Percentiles rank a stretch among this genome's conserved stretches.
Conservation (phyloP, 306 rosid genomes). For the Delonix regia region DNA sequence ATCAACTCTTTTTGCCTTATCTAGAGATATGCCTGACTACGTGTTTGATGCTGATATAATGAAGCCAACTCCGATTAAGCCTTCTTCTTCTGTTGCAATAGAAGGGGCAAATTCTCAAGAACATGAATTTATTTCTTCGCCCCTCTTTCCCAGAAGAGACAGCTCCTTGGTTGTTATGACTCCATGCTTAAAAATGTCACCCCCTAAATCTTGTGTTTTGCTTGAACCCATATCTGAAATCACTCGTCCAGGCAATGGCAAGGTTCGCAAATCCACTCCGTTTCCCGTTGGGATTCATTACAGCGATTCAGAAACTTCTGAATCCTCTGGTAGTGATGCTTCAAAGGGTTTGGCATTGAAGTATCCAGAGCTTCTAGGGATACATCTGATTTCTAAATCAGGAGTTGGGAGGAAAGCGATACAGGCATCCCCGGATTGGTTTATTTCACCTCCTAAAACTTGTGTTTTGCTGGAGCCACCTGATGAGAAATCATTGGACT, state of each 20-base stretch:
- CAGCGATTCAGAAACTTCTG: constrained; percentile 53
- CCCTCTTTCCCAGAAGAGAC: constrained; percentile 41
- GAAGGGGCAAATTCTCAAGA: constrained; percentile 42
- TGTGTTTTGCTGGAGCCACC: constrained; percentile 79
- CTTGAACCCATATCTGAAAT: constrained; percentile 80
- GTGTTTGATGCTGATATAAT: constrained; percentile 36
- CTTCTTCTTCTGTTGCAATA: constrained; percentile 41
- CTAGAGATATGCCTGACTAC: constrained; percentile 41
- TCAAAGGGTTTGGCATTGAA: constrained; percentile 56
- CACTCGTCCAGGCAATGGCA: constrained; percentile 39
- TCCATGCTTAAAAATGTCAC: constrained; percentile 82
- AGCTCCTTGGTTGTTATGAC: constrained; percentile 65
- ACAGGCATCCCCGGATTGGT: constrained; percentile 81
- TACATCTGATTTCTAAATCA: constrained; percentile 47
- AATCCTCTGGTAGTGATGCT: constrained; percentile 49
- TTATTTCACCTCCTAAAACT: constrained; percentile 84
- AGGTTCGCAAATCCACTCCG: constrained; percentile 65
- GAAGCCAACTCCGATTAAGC: constrained; percentile 54
- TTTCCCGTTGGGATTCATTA: constrained; percentile 72
- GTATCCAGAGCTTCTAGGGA: constrained; percentile 73
- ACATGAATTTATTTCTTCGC: constrained; percentile 43
- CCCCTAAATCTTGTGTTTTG: constrained; percentile 84
- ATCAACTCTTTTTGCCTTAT: constrained; percentile 32
- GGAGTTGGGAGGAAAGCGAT: constrained; percentile 49
- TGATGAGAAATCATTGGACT: constrained; percentile 51